Base-by-base conservation (phyloP, 1,139 yeast genomes). In the Hemisphaericaspora lyxosophila region DNA sequence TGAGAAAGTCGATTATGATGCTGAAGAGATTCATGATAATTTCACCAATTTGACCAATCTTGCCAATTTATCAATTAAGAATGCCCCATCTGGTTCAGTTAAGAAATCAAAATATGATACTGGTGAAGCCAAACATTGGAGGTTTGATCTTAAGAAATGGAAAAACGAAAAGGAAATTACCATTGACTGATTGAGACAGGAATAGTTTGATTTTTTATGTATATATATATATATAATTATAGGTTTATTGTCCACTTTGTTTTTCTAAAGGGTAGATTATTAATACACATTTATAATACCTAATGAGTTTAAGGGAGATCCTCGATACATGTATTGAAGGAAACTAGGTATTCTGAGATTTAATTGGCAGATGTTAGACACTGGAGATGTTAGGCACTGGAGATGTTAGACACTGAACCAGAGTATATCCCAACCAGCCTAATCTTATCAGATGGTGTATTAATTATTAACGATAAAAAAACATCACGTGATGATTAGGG, bases 61-160 rank as follows among this genome's bases (percentile, higher is more conserved):
- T 51, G 78, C 85, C 28, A 68, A 69, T 46, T 68, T 85, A 45
- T 82, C 89, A 9, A 67, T 69, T 31, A 72, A 71, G 46, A 82
- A 83, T 54, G 81, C 76, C 18, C 85, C 87, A 15, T 82, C 88
- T 39, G 92, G 94, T 37, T 68, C 84, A 4, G 46, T 65, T 26
- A 68, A 63, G 44, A 73, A 71, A 37, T 76, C 78, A 7, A 80
- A 78, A 55, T 72, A 70, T 45, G 73, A 79, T 31, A 62, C 56
- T 22, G 73, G 75, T 5, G 60, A 70, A 22, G 65, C 76, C 23
- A 59, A 68, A 35, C 94, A 85, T 58, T 85, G 94, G 94, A 78
- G 90, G 67, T 73, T 82, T 46, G 64, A 65, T 24, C 15, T 16
- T 6, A 17, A 27, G 13, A 27, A 27, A 16, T 27, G 30, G 30